Conservation (phyloP, 2,329 filamentous ascomycete genomes). For the Clarireedia homoeocarpa region DNA sequence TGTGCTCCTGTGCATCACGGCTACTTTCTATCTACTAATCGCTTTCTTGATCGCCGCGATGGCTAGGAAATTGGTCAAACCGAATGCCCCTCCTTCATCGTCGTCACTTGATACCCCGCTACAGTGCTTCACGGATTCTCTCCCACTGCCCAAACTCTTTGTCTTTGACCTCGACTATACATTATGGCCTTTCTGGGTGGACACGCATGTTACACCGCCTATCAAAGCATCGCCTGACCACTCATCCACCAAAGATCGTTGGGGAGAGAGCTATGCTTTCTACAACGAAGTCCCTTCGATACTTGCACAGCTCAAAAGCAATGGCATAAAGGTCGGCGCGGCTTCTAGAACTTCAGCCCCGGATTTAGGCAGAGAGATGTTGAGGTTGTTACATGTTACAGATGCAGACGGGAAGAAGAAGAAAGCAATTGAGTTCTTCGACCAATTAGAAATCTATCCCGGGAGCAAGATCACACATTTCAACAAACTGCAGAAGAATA, state of each 20-base stretch:
- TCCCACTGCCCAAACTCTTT: slow-evolving; percentile 49
- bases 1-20: background rate
- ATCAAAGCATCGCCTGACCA: slow-evolving; percentile 44
- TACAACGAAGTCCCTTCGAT: slow-evolving; percentile 63
- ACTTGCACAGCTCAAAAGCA: slow-evolving; percentile 44
- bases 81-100: slow-evolving; percentile 5
- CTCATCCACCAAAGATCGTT: slow-evolving; percentile 40
- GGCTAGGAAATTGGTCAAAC: slow-evolving; percentile 21
- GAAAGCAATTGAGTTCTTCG: slow-evolving; percentile 51
- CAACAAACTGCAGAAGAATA: slow-evolving; percentile 60
- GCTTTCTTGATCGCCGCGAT: slow-evolving; percentile 12
- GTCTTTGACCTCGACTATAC: slow-evolving; percentile 98
- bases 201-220: slow-evolving; percentile 79
- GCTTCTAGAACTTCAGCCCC: slow-evolving; percentile 78
- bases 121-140: slow-evolving; percentile 22
- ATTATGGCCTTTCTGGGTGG: slow-evolving; percentile 97
- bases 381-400: slow-evolving; percentile 61
- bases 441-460: slow-evolving; percentile 62
- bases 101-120: slow-evolving; percentile 15
- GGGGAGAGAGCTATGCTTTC: slow-evolving; percentile 62
- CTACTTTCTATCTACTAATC: background rate
- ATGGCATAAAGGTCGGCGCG: slow-evolving; percentile 52
- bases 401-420: slow-evolving; percentile 26
- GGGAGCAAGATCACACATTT: slow-evolving; percentile 84
- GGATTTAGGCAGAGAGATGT: slow-evolving; percentile 70